Evolutionary conservation across 2,329 filamentous ascomycete genomes (phyloP).

Genomic region (Gnomoniopsis sp.): DNA sequence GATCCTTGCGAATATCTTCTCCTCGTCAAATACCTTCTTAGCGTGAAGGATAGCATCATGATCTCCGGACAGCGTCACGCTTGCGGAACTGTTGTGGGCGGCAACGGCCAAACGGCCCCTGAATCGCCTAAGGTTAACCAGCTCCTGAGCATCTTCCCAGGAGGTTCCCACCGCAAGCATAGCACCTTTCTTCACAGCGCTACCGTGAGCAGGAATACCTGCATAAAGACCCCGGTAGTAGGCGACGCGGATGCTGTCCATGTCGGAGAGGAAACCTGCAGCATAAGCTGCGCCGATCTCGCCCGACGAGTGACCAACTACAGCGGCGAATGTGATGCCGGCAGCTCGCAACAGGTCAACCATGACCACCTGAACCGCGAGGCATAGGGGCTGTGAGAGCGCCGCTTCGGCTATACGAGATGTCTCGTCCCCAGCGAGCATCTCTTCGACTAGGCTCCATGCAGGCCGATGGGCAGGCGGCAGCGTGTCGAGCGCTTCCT

Average conservation of each 20-base stretch:
- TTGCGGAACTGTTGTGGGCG: slow-evolving; percentile 23
- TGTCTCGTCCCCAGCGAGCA: slow-evolving; percentile 17
- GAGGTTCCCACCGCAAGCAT: slow-evolving; percentile 24
- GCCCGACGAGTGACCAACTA: slow-evolving; percentile 31
- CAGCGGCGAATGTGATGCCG: slow-evolving; percentile 25
- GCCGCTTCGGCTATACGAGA: slow-evolving; percentile 24
- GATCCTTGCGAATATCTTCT: slow-evolving; percentile 32
- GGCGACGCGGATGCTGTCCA: slow-evolving; percentile 34
- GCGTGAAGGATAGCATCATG: slow-evolving; percentile 26
- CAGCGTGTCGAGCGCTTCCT: not conserved
- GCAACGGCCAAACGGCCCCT: slow-evolving; percentile 21
- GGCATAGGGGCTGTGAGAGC: slow-evolving; percentile 34
- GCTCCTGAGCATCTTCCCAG: slow-evolving; percentile 5
- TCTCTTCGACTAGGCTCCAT: slow-evolving; percentile 24
- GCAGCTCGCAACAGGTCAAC: slow-evolving; percentile 32
- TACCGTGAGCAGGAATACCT: not conserved
- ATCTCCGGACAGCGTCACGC: slow-evolving; percentile 26
- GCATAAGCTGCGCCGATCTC: slow-evolving; percentile 41
- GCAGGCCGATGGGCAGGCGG: not conserved
- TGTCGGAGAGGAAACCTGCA: slow-evolving; percentile 23
- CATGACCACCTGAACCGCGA: slow-evolving; percentile 39
- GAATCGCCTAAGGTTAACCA: slow-evolving; percentile 12
- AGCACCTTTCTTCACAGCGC: slow-evolving; percentile 15
- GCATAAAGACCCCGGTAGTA: slow-evolving; percentile 33
- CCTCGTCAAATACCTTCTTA: slow-evolving; percentile 24